Evolutionary conservation across 768 basidiomycete species (phyloP), one percentile per base, ranked within the genome.

Genomic region (Tricholoma flavovirens): DNA sequence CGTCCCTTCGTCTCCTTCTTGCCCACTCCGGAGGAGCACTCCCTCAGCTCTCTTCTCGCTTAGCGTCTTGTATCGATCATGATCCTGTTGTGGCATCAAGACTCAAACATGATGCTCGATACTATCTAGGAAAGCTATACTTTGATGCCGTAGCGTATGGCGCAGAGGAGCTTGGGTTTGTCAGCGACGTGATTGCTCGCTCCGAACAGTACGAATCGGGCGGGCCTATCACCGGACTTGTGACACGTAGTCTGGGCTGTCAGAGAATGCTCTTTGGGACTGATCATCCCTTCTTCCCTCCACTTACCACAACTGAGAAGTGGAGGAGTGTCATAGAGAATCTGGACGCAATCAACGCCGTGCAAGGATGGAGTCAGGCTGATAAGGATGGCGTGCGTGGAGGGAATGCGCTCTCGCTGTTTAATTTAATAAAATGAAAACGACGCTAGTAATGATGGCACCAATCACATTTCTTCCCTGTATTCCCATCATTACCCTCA

Each of bases 241-340:
- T 70, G 33, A 72, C 74, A 59, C 68, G 78, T 61, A 75, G 70
- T 57, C 38, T 70, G 50, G 87, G 87, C 32, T 85, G 81, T 58
- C 72, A 73, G 56, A 75, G 79, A 62, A 80, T 90, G 76, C 65
- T 93, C 35, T 93, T 91, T 62, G 92, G 92, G 19, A 93, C 91
- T 29, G 92, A 93, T 66, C 88, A 93, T 67, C 92, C 90, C 0
- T 93, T 93, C 77, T 94, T 94, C 73, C 93, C 92, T 14, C 93
- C 92, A 2, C 77, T 93, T 36, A 71, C 75, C 58, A 71, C 74
- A 48, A 78, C 75, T 43, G 82, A 83, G 57, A 90, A 83, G 66
- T 94, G 93, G 93, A 80, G 74, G 70, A 91, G 89, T 64, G 92
- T 93, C 3, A 82, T 88, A 26, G 90, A 92, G 61, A 95, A 93